A percentile compares a stretch with the other conserved stretches of the same genome.
phyloP scores from a whole-genome alignment of 2,329 filamentous ascomycete species.

The Phaeosphaeriaceae sp. region DNA sequence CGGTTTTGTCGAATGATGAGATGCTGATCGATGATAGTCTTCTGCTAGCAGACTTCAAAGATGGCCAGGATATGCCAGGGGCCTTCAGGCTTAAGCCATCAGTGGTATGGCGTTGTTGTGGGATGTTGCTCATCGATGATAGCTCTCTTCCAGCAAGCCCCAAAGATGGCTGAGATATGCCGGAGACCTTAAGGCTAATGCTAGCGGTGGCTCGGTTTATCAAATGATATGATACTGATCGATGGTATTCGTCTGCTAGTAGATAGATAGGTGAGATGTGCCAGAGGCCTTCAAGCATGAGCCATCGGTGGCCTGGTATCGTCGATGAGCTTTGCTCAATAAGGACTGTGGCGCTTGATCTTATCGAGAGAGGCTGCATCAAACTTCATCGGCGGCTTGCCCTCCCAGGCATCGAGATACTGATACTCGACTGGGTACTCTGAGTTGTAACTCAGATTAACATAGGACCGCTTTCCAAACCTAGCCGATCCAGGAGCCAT shows the following conservation, averaged over 20 bases:
- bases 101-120: slow-evolving; percentile 5
- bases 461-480: slow-evolving; percentile 24
- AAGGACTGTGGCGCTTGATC: slow-evolving; percentile 2
- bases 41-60: no score
- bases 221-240: background rate
- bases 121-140: background rate
- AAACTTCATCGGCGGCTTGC: slow-evolving; percentile 9
- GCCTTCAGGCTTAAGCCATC: slow-evolving; percentile 8
- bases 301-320: slow-evolving; percentile 11
- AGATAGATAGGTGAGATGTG: background rate
- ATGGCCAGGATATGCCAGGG: background rate
- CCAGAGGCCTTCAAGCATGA: slow-evolving; percentile 13
- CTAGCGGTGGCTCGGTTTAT: background rate
- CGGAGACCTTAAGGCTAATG: slow-evolving; percentile 2
- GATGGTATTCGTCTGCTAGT: background rate
- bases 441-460: slow-evolving; percentile 20
- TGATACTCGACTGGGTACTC: slow-evolving; percentile 23
- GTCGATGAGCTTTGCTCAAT: background rate
- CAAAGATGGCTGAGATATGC: background rate
- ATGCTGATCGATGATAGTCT: background rate
- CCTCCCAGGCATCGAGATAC: slow-evolving; percentile 14
- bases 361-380: slow-evolving; percentile 13
- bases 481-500: slow-evolving; percentile 14
- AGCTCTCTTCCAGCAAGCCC: background rate
- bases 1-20: slow-evolving; percentile 1